Evolutionary conservation across 169 alveolate species (phyloP).

Genomic region (Sarcocystis neurona): DNA sequence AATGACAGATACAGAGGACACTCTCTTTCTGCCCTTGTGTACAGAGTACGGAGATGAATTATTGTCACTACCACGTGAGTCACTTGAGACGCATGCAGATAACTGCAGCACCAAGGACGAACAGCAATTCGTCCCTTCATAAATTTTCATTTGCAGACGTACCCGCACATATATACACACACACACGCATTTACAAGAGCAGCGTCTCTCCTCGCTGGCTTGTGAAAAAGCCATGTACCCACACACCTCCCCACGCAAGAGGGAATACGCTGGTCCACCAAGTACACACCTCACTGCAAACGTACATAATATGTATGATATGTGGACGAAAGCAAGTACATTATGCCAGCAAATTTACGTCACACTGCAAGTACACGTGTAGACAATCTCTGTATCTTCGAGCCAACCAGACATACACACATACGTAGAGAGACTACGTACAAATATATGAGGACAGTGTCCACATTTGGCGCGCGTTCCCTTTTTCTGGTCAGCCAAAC

Average conservation of each 20-base stretch:
- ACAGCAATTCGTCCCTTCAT: not conserved
- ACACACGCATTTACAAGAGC: not conserved
- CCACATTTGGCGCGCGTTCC: too few relatives aligned
- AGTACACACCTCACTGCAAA: not conserved
- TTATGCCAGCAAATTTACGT: not conserved
- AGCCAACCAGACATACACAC: too few relatives aligned
- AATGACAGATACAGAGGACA: not conserved
- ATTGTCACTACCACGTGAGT: not conserved
- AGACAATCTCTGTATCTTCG: too few relatives aligned
- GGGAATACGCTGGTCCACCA: not conserved
- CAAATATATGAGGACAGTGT: too few relatives aligned
- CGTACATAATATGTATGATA: not conserved
- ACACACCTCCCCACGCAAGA: not conserved
- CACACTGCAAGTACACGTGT: too few relatives aligned
- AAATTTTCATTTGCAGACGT: not conserved
- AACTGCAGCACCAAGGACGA: not conserved
- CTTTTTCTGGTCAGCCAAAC: too few relatives aligned
- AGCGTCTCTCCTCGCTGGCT: too few relatives aligned
- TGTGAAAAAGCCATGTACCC: not conserved
- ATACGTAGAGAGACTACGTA: too few relatives aligned
- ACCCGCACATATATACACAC: not conserved
- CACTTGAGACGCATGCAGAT: not conserved
- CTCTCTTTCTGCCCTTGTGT: not conserved
- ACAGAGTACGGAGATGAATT: not conserved
- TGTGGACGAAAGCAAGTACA: not conserved